Conservation (phyloP, 1,139 yeast species). For the Yamadazyma taylorii region DNA sequence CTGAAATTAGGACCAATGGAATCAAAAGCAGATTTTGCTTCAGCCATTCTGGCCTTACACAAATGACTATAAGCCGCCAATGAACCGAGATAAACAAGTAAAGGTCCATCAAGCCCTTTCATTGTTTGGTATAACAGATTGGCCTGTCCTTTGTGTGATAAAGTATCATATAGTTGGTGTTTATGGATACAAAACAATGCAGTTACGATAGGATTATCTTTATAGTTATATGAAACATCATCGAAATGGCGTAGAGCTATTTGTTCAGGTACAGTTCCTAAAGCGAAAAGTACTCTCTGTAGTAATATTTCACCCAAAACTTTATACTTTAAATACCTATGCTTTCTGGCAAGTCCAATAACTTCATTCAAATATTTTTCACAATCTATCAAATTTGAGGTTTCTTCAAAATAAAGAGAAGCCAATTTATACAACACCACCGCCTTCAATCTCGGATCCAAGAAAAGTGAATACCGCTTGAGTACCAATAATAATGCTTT, state of each 20-base stretch:
- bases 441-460: slow-evolving; percentile 35
- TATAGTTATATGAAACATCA: background rate
- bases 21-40: background rate
- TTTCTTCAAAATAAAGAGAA: slow-evolving; percentile 38
- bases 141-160: slow-evolving; percentile 22
- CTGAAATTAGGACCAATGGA: slow-evolving; percentile 11
- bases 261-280: too few species aligned
- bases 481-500: slow-evolving; percentile 35
- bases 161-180: slow-evolving; percentile 15
- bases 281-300: background rate
- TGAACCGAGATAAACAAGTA: slow-evolving; percentile 3
- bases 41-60: slow-evolving; percentile 15
- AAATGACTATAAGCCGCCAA: slow-evolving; percentile 35
- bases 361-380: slow-evolving; percentile 41
- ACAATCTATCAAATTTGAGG: slow-evolving; percentile 38
- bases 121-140: background rate
- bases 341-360: slow-evolving; percentile 32
- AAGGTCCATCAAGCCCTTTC: background rate
- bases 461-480: slow-evolving; percentile 22
- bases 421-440: slow-evolving; percentile 36
- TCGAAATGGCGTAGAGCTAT: background rate
- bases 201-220: background rate
- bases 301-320: slow-evolving; percentile 6
- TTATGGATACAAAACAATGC: slow-evolving; percentile 4
- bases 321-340: background rate